Evolutionary conservation across 202 grass and related monocot species (phyloP).

Genomic region (Hordeum pubiflorum): DNA sequence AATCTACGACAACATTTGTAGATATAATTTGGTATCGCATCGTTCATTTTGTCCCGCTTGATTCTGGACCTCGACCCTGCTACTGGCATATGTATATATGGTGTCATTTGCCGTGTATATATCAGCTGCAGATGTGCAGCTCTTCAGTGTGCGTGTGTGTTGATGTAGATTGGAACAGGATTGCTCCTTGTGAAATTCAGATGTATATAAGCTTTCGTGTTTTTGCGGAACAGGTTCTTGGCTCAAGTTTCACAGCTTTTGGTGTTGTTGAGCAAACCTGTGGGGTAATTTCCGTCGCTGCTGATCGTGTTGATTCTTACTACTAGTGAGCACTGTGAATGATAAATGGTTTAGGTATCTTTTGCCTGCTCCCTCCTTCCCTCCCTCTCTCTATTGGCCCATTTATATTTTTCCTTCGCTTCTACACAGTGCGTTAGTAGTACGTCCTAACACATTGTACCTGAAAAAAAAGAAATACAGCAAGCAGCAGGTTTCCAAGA

Average conservation of each 20-base stretch:
- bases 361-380: not conserved
- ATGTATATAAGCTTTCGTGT: constrained; percentile 26
- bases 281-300: not conserved
- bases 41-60: constrained; percentile 29
- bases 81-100: constrained; percentile 22
- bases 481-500: too few relatives aligned
- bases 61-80: constrained; percentile 19
- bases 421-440: too few relatives aligned
- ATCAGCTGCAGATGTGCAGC: constrained; percentile 28
- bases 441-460: too few relatives aligned
- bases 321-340: not conserved
- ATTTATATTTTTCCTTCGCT: too few relatives aligned
- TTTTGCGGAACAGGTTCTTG: not conserved
- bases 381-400: too few relatives aligned
- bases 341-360: not conserved
- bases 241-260: not conserved
- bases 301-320: not conserved
- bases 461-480: too few relatives aligned
- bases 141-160: constrained; percentile 11
- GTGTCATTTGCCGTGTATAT: constrained; percentile 33
- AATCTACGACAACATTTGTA: constrained; percentile 26
- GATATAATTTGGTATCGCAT: constrained; percentile 25
- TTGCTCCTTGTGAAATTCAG: constrained; percentile 9
- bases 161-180: constrained; percentile 28
- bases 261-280: not conserved